These are phyloP conservation scores for Mariannaea sp. DNA, from an alignment of 2,329 filamentous ascomycete genomes.

Conservation along the genomic window DNA sequence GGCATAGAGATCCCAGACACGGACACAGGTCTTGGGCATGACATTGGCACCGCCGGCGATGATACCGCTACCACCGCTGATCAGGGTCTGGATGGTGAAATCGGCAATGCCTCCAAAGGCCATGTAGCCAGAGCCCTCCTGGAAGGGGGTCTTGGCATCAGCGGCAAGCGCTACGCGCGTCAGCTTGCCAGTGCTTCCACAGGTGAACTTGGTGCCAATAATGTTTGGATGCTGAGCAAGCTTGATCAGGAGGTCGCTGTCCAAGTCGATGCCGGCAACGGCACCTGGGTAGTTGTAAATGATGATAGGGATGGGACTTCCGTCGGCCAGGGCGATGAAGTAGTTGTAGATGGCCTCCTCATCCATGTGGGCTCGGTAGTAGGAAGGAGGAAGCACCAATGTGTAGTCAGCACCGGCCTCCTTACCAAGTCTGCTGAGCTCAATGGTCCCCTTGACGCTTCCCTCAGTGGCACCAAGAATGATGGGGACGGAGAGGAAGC, in stretches of 20 bases:
- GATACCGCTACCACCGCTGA: constrained; percentile 79
- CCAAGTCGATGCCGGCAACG: constrained; percentile 85
- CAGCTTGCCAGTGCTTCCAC: constrained; percentile 87
- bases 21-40: constrained; percentile 79
- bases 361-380: constrained; percentile 79
- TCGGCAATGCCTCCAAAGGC: constrained; percentile 88
- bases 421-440: constrained; percentile 69
- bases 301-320: constrained; percentile 75
- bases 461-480: constrained; percentile 83
- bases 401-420: constrained; percentile 79
- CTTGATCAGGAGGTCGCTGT: constrained; percentile 82
- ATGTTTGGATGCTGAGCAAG: constrained; percentile 83
- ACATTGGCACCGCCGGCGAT: constrained; percentile 87
- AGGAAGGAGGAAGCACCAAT: constrained; percentile 79
- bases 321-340: constrained; percentile 76
- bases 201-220: constrained; percentile 89
- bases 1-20: constrained; percentile 76
- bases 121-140: constrained; percentile 72
- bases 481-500: constrained; percentile 75
- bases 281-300: constrained; percentile 93
- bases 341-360: constrained; percentile 75
- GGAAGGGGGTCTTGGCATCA: constrained; percentile 68
- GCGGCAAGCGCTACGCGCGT: constrained; percentile 78
- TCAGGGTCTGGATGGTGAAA: constrained; percentile 81
- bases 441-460: constrained; percentile 79